These are phyloP conservation scores for Immersiella caudata DNA, from an alignment of 495 filamentous ascomycete species.

Conservation along the genomic window DNA sequence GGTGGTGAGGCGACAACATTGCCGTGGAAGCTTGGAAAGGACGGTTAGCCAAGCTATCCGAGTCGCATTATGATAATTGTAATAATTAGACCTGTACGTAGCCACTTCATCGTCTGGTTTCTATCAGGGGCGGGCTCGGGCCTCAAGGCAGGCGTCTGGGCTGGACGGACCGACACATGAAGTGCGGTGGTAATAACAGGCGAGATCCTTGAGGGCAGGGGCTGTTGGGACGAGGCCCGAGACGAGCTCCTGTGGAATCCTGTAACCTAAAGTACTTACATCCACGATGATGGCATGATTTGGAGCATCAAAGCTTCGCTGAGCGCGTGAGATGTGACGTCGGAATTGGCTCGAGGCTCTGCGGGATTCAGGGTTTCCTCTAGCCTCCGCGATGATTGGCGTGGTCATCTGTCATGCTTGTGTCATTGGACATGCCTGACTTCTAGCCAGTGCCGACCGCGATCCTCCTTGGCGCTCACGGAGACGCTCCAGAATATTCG, in stretches of 20 bases:
- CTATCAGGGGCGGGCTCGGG: not conserved
- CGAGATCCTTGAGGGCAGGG: not conserved
- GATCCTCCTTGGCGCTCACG: not conserved
- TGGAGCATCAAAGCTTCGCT: not conserved
- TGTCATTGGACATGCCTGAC: not conserved
- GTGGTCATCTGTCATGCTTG: not conserved
- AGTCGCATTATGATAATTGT: conserved; percentile 24
- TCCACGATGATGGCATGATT: not conserved
- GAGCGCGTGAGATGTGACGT: conserved; percentile 2
- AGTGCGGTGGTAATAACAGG: not conserved
- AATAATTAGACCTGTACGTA: conserved; percentile 33
- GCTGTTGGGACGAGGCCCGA: not conserved
- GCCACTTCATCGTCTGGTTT: conserved; percentile 9
- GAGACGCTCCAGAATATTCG: not conserved
- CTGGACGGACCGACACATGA: not conserved
- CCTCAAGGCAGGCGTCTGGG: not conserved
- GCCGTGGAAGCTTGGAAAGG: conserved; percentile 1
- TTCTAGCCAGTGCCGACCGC: not conserved
- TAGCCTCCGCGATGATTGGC: not conserved
- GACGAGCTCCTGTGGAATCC: not conserved
- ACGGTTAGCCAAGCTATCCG: conserved; percentile 12
- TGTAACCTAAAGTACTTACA: not conserved
- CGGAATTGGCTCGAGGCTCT: conserved; percentile 16
- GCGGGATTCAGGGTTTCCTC: not conserved
- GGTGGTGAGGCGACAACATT: not conserved